Conservation (phyloP, 371 early-diverging fungal species). For the Lichtheimia ornata region DNA sequence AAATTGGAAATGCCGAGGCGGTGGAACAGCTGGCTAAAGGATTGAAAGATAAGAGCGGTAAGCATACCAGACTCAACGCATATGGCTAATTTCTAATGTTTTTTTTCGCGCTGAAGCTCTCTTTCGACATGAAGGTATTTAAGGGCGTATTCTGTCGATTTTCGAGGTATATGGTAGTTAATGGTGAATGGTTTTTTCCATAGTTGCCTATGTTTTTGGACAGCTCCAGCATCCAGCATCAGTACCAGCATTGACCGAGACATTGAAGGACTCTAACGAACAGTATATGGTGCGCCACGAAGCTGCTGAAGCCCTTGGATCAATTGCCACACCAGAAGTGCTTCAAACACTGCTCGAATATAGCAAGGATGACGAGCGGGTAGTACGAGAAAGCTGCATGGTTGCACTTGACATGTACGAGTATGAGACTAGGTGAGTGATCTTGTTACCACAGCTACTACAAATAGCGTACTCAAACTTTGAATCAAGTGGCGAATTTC, state of each 20-base stretch:
- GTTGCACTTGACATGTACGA: slow-evolving; percentile 98
- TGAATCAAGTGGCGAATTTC: slow-evolving; percentile 54
- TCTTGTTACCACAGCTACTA: not conserved
- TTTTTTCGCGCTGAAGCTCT: slow-evolving; percentile 57
- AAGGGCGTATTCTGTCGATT: not conserved
- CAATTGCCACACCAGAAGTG: slow-evolving; percentile 94
- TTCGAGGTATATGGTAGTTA: not conserved
- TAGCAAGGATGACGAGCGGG: slow-evolving; percentile 77
- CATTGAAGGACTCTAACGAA: slow-evolving; percentile 76
- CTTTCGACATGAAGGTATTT: slow-evolving; percentile 92
- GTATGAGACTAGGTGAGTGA: slow-evolving; percentile 73
- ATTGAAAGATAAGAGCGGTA: slow-evolving; percentile 73
- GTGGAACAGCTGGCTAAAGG: slow-evolving; percentile 90
- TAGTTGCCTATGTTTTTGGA: slow-evolving; percentile 96
- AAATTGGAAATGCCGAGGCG: slow-evolving; percentile 84
- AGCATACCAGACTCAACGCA: not conserved
- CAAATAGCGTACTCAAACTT: not conserved
- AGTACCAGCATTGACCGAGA: slow-evolving; percentile 84
- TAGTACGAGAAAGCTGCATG: slow-evolving; percentile 95
- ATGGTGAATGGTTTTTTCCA: not conserved
- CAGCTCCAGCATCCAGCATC: slow-evolving; percentile 95
- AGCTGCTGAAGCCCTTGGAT: slow-evolving; percentile 99
- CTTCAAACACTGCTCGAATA: slow-evolving; percentile 75
- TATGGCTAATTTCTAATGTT: not conserved
- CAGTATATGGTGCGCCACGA: slow-evolving; percentile 99